Evolutionary conservation across 1,284 basidiomycete species (phyloP), one percentile per base, ranked within the genome.

Genomic region (Chalciporus sp.): DNA sequence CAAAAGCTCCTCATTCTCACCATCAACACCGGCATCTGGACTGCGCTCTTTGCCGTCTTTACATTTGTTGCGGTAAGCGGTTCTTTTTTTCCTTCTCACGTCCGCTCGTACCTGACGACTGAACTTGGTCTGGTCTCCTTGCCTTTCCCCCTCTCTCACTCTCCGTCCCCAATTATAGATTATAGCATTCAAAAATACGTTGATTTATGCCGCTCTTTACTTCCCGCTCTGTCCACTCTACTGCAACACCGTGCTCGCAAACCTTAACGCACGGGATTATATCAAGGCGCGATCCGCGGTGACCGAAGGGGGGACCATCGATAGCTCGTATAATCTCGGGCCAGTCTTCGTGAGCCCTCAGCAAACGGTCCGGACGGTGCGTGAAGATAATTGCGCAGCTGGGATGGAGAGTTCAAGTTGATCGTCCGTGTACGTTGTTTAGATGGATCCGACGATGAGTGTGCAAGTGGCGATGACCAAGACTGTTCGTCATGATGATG

Each of bases 11-110:
- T 52, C 20, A 8, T 62, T 40, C 35, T 52, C 42, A 57, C 60
- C 7, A 43, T 60, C 42, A 51, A 60, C 35, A 51, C 47, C 7
- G 45, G 50, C 11, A 20, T 52, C n/a, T 60, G 55, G 58, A 57
- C 52, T 11, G 51, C 47, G 26, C 7, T 58, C 11, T 53, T 53
- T 46, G 50, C 37, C 10, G 17, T 47, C 5, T 14, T 45, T 9
- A 48, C 48, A 19, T 43, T 60, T 16, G 20, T 62, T 14, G 1
- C 45, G 5, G 53, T 56, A 31, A 44, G 49, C 19, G 26, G 29
- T 20, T 19, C 23, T 23, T 23, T 6, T n/a, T 40, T 12, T 41
- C 12, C 31, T 10, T 31, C 31, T 41, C 19, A n/a, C n/a, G 5
- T 48, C 16, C 17, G 31, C 16, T 17, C 35, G 8, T 14, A 9